Evolutionary conservation across 139 green algal genomes (phyloP).

Genomic region (Closterium sp.): DNA sequence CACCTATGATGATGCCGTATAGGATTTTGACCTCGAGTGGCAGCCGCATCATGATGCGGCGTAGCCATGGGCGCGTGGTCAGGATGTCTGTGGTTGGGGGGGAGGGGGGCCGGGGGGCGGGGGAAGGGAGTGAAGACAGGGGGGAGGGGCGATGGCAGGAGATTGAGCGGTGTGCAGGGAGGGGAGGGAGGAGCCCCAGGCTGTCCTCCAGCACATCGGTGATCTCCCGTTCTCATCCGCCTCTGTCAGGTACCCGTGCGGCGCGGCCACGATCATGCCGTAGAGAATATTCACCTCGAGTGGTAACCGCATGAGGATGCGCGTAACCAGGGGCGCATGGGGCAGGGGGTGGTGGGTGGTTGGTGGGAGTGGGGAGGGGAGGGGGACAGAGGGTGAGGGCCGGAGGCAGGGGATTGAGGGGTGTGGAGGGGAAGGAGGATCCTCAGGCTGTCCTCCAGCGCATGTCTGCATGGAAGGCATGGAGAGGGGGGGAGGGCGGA

Average conservation of each 20-base stretch:
- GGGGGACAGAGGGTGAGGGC: no score
- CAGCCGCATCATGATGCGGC: neutral
- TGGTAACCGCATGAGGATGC: neutral
- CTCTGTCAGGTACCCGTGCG: slow-evolving; percentile 15
- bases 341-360: neutral
- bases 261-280: neutral
- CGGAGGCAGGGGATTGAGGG: no score
- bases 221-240: slow-evolving; percentile 27
- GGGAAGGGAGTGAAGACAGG: neutral
- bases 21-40: neutral
- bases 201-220: slow-evolving; percentile 27
- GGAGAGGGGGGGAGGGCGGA: no score
- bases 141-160: no score
- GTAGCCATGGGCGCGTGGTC: neutral
- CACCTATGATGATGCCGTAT: neutral
- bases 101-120: no score
- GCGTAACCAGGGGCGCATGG: neutral
- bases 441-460: slow-evolving; percentile 19
- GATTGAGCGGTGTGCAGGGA: no score
- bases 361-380: neutral
- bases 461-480: no score
- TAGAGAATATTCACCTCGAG: neutral
- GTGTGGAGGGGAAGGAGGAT: no score
- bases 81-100: neutral
- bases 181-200: neutral